Percentiles rank a stretch among this genome's conserved stretches.
Conservation (phyloP, 1,139 yeast genomes). For the Magnusiomyces sp. region DNA sequence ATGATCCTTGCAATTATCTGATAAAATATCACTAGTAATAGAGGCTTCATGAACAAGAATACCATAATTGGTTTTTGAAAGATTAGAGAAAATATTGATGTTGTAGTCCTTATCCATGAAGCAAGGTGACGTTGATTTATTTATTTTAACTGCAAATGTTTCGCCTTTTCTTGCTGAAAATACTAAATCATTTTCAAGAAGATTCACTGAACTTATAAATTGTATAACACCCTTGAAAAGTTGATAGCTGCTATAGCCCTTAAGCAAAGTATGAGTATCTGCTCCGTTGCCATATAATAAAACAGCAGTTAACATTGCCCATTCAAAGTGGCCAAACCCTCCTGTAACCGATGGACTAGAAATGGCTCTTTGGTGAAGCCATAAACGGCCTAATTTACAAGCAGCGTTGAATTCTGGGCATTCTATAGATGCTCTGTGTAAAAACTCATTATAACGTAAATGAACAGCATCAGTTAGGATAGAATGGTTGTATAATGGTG, state of each 20-base stretch:
- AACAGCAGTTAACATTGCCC: conserved; percentile 71
- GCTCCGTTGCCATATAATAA: conserved; percentile 75
- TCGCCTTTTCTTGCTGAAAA: conserved; percentile 12
- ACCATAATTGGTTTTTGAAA: conserved; percentile 62
- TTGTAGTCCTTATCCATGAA: conserved; percentile 65
- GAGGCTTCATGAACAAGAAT: conserved; percentile 56
- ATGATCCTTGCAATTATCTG: conserved; percentile 75
- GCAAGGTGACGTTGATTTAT: conserved; percentile 15
- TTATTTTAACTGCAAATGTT: conserved; percentile 13
- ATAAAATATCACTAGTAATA: conserved; percentile 58
- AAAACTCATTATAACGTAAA: conserved; percentile 60
- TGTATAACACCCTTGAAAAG: conserved; percentile 80
- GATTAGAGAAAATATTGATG: conserved; percentile 73
- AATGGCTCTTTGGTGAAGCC: conserved; percentile 85
- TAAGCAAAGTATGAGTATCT: conserved; percentile 66
- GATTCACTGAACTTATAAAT: conserved; percentile 71
- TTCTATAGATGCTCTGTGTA: conserved; percentile 66
- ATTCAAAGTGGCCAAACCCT: conserved; percentile 92
- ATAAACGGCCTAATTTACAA: conserved; percentile 72
- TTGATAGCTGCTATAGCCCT: conserved; percentile 89
- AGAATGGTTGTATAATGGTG: conserved; percentile 81
- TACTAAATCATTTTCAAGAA: conserved; percentile 34
- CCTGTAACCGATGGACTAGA: conserved; percentile 45
- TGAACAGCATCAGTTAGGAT: conserved; percentile 60
- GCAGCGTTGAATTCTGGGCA: conserved; percentile 88